Conservation (phyloP, 2,329 filamentous ascomycete genomes). For the Aspergillus sp. region DNA sequence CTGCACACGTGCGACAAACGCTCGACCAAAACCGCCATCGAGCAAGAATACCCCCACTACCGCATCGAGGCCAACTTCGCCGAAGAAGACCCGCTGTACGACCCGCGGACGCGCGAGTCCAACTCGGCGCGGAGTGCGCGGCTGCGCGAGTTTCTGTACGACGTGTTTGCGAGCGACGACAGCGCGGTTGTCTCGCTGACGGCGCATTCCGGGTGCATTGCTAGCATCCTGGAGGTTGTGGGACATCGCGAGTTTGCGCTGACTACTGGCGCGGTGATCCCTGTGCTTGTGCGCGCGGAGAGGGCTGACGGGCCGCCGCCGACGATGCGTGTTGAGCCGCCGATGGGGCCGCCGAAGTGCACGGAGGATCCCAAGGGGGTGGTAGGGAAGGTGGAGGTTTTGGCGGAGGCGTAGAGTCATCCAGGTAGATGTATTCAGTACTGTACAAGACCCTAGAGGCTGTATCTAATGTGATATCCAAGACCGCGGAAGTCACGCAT, state of each 20-base stretch:
- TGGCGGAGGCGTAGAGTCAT: background rate
- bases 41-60: conserved; percentile 40
- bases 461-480: conserved; percentile 1
- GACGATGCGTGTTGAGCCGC: conserved; percentile 15
- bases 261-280: conserved; percentile 43
- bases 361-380: conserved; percentile 4
- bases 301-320: conserved; percentile 12
- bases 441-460: conserved; percentile 8
- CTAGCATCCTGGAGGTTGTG: conserved; percentile 39
- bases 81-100: conserved; percentile 48
- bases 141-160: conserved; percentile 39
- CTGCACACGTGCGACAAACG: conserved; percentile 54
- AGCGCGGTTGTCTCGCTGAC: conserved; percentile 46
- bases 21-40: conserved; percentile 41
- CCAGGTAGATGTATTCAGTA: conserved; percentile 7
- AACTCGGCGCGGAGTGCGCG: conserved; percentile 40
- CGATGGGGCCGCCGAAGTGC: conserved; percentile 16
- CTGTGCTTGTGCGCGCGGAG: conserved; percentile 41
- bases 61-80: conserved; percentile 45
- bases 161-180: conserved; percentile 43
- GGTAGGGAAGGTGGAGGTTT: background rate
- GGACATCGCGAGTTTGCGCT: conserved; percentile 41
- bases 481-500: no score
- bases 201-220: conserved; percentile 51
- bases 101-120: conserved; percentile 40